Conservation (phyloP, 352 stramenopile genomes). For the Globisporangium nagaii region DNA sequence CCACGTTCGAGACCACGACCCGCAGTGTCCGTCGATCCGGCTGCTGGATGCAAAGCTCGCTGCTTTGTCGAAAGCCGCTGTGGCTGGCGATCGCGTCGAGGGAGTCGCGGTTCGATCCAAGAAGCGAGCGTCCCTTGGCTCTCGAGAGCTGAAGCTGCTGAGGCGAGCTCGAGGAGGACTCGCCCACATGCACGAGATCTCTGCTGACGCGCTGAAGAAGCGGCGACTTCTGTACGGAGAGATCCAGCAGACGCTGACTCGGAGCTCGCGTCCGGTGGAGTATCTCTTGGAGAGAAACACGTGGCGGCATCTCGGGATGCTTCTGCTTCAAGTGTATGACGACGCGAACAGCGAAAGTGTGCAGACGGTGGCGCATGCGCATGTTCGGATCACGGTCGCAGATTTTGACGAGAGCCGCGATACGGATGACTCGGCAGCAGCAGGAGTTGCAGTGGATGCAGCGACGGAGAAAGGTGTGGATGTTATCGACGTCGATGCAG, state of each 20-base stretch:
- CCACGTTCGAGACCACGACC: conserved; percentile 40
- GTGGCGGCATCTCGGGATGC: conserved; percentile 47
- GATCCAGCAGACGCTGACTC: conserved; percentile 14
- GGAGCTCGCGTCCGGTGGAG: conserved; percentile 12
- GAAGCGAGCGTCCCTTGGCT: background rate
- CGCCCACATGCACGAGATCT: conserved; percentile 4
- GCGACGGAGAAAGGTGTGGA: background rate
- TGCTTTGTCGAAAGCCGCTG: background rate
- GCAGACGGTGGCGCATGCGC: conserved; percentile 12
- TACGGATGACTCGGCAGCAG: background rate
- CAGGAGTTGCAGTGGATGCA: background rate
- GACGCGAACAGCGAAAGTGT: conserved; percentile 32
- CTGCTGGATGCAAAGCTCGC: conserved; percentile 20
- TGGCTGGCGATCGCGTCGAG: too few relatives aligned
- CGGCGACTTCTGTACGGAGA: conserved; percentile 20
- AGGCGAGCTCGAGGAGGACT: conserved; percentile 10
- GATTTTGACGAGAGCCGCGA: conserved; percentile 6
- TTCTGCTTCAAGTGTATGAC: conserved; percentile 61
- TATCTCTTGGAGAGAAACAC: conserved; percentile 42
- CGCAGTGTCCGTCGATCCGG: conserved; percentile 28
- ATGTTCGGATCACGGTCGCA: conserved; percentile 21
- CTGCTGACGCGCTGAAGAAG: conserved; percentile 18
- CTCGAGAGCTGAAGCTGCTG: conserved; percentile 8
- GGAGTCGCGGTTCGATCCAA: too few relatives aligned
- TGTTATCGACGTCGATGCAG: background rate